Percentiles rank a stretch among this genome's conserved stretches.
Conservation (phyloP, 2,329 filamentous ascomycete species). For the Bisporella sp. region DNA sequence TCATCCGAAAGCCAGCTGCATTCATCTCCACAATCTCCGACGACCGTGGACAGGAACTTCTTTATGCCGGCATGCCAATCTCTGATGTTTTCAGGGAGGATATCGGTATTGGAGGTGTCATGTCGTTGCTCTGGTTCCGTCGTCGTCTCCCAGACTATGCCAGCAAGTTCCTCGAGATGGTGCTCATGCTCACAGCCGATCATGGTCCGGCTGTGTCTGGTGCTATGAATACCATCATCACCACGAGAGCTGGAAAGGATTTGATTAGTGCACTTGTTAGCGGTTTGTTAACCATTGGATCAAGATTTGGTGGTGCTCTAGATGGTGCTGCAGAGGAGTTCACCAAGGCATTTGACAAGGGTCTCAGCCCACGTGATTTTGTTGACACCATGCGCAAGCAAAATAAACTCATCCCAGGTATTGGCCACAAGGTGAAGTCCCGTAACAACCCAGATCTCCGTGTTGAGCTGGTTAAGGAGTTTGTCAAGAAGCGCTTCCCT, state of each 20-base stretch:
- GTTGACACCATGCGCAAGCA: constrained; percentile 98
- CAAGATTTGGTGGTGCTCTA: constrained; percentile 95
- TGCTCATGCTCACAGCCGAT: constrained; percentile 98
- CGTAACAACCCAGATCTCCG: constrained; percentile 99
- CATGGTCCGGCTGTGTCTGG: constrained; percentile 98
- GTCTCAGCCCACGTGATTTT: constrained; percentile 95
- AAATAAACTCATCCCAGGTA: constrained; percentile 99
- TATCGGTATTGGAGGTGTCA: constrained; percentile 98
- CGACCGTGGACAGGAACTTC: constrained; percentile 97
- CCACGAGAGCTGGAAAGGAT: constrained; percentile 97
- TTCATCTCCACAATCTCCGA: constrained; percentile 99
- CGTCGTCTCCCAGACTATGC: constrained; percentile 92
- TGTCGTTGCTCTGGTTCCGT: constrained; percentile 99
- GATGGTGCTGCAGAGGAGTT: constrained; percentile 98
- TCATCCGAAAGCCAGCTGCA: constrained; percentile 98
- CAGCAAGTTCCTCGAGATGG: constrained; percentile 99
- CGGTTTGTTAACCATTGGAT: constrained; percentile 96
- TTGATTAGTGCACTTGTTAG: constrained; percentile 91
- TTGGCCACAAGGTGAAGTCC: constrained; percentile 98
- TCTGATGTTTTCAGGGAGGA: constrained; percentile 99
- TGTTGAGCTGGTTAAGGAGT: constrained; percentile 99
- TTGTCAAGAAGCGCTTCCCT: constrained; percentile 95
- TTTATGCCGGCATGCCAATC: constrained; percentile 99
- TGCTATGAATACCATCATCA: constrained; percentile 99
- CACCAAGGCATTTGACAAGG: constrained; percentile 96